Base-by-base conservation (phyloP, 2,329 filamentous ascomycete genomes). In the Trichophyton schoenleinii region DNA sequence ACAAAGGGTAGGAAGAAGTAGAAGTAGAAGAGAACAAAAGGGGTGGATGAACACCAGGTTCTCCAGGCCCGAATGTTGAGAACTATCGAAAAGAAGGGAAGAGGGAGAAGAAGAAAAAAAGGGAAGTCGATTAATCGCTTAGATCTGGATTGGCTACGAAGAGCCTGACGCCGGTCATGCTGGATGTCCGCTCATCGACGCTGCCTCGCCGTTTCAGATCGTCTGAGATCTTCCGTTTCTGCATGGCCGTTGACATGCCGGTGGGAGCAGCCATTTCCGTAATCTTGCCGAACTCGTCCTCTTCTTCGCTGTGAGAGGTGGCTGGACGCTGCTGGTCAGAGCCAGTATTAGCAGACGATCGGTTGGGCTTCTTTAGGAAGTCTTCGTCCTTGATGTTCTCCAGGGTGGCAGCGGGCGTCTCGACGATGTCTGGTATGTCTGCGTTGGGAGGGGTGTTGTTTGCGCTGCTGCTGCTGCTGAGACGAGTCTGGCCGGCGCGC, bases 221-320 rank as follows among this genome's bases (percentile, higher is more conserved):
- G 18, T 78, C 76, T 8, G 73, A 71, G 61, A 70, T 75, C 48
- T 73, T 74, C 28, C 70, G 71, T 60, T 77, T 75, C 25, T 74
- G 68, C 38, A 71, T 66, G 11, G 74, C 74, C 1, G 70, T 63
- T 42, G 68, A 74, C 22, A 71, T 73, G 9, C 75, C 71, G 64
- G 67, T 75, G 1, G 78, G 73, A 61, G 74, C 72, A 66, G 75
- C 70, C 71, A 85, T 78, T 36, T 80, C 77, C 20, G 78, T 79
- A 42, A 83, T 69, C 3, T 76, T 75, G 28, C 81, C 82, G 68
- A 84, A 84, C 60, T 75, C 77, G 62, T 81, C 78, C 63, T 83
- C 80, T 44, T 76, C 73, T 34, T 76, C 72, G 57, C 70, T 72
- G 58, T 73, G 66, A 28, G 63, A 68, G 18, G 68, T 72, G 4